Evolutionary conservation across 1,139 yeast genomes (phyloP).

Genomic region (Taiozyma sp.): DNA sequence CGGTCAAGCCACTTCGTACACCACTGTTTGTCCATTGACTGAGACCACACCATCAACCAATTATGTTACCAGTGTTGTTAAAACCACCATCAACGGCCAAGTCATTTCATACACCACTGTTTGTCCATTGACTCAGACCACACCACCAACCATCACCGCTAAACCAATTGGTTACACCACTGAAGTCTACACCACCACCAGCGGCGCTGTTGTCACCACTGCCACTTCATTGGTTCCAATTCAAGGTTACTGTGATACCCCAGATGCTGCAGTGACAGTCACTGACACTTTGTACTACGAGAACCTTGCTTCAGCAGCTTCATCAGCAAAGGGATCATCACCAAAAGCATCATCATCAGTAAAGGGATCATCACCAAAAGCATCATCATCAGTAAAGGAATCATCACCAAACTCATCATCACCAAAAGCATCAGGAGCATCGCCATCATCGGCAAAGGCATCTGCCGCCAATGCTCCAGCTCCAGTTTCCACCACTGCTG

Average conservation of each 20-base stretch:
- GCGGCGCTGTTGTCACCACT: constrained; percentile 4
- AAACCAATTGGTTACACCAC: constrained; percentile 3
- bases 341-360: constrained; percentile 2
- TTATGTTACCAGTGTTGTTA: constrained; percentile 11
- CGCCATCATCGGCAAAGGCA: constrained; percentile 1
- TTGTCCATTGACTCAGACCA: constrained; percentile 15
- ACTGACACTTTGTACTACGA: constrained; percentile 4
- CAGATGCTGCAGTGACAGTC: constrained; percentile 1
- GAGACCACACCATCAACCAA: not conserved
- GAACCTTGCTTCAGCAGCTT: not conserved
- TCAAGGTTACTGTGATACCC: constrained; percentile 6
- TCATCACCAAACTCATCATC: not conserved
- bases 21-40: constrained; percentile 20
- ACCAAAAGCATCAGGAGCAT: no score
- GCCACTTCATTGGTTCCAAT: constrained; percentile 3
- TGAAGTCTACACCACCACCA: not conserved
- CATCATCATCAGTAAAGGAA: constrained; percentile 1
- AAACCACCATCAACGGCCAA: constrained; percentile 11
- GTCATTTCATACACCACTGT: constrained; percentile 18
- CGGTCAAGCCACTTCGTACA: constrained; percentile 11
- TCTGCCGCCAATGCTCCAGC: constrained; percentile 1
- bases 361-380: not conserved
- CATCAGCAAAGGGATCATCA: not conserved
- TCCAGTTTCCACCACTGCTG: constrained; percentile 1
- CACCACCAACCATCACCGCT: constrained; percentile 5